Conservation (phyloP, 768 basidiomycete genomes). For the Suillus discolor region DNA sequence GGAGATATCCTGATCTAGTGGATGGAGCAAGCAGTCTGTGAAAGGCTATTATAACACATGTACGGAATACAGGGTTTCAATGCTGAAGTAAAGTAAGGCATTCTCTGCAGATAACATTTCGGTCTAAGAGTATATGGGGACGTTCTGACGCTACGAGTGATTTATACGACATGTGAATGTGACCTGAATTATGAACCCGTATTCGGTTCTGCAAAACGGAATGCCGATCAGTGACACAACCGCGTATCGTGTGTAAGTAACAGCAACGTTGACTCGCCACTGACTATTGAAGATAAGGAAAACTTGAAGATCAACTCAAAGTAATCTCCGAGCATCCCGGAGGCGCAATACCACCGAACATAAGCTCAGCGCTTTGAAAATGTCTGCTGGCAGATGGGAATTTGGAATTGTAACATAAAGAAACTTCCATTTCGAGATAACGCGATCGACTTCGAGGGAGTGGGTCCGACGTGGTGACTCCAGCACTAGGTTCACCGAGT, state of each 20-base stretch:
- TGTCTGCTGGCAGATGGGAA: neutral
- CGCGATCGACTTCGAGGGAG: neutral
- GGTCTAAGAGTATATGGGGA: neutral
- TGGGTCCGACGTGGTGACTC: neutral
- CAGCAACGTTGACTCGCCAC: neutral
- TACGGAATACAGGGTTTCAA: neutral
- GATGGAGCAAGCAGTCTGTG: neutral
- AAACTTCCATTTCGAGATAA: neutral
- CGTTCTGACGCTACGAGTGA: neutral
- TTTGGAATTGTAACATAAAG: conserved; percentile 4
- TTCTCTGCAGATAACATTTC: neutral
- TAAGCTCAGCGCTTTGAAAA: neutral
- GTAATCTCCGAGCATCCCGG: neutral
- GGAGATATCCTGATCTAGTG: conserved; percentile 24
- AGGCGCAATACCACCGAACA: neutral
- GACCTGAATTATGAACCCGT: no score
- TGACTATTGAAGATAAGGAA: neutral
- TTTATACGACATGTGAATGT: neutral
- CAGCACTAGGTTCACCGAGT: neutral
- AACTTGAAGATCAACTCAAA: neutral
- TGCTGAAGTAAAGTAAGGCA: neutral
- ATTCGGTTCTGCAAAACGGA: neutral
- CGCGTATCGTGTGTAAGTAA: neutral
- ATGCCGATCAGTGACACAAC: neutral
- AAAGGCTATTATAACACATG: neutral